Percentiles rank a stretch among this genome's conserved stretches.
phyloP scores from a whole-genome alignment of 768 basidiomycete species.

The Polyporus arcularius region DNA sequence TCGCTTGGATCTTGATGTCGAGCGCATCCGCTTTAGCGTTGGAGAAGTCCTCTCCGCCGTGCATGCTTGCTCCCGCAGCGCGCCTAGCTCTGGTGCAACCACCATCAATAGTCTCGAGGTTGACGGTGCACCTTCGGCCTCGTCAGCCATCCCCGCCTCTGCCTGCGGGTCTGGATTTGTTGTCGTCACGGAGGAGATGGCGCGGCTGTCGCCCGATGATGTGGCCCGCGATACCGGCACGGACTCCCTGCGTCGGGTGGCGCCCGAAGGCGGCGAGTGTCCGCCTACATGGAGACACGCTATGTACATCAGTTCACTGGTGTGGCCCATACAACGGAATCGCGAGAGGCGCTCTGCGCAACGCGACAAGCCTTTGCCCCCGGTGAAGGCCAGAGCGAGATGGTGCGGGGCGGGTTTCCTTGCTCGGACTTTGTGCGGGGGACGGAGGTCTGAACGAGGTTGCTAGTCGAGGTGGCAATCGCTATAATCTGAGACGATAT shows the following conservation, averaged over 20 bases:
- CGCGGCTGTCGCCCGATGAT: neutral
- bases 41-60: conserved; percentile 7
- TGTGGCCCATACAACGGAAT: conserved; percentile 12
- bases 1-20: conserved; percentile 6
- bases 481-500: neutral
- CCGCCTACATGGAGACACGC: conserved; percentile 21
- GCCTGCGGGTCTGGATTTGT: neutral
- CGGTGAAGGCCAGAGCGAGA: neutral
- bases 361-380: neutral
- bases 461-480: too few relatives aligned
- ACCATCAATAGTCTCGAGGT: neutral
- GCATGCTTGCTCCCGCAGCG: neutral
- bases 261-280: neutral
- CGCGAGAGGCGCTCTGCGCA: neutral
- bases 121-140: neutral
- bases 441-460: neutral
- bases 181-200: neutral
- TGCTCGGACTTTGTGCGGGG: neutral
- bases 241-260: neutral
- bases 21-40: conserved; percentile 7
- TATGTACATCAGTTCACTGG: conserved; percentile 18
- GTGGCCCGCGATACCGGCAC: neutral
- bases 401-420: neutral
- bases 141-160: neutral
- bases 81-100: neutral